Evolutionary conservation across 2,329 filamentous ascomycete species (phyloP).

Genomic region (Colletotrichum tropicicola): DNA sequence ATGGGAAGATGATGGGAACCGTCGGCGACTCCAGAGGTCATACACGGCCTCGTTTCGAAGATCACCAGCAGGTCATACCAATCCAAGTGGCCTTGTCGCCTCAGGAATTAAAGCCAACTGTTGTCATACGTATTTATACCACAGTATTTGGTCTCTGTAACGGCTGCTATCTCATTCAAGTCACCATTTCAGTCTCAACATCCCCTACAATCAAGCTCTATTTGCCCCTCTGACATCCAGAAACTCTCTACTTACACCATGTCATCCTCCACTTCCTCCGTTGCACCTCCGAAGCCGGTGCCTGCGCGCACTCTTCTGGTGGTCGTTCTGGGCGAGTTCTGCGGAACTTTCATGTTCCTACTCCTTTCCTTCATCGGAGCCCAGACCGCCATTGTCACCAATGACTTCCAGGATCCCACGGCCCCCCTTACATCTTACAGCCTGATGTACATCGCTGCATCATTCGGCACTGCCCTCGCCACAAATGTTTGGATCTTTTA

Average conservation of each 20-base stretch:
- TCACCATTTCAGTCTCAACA: too few relatives aligned
- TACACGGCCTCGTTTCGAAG: too few relatives aligned
- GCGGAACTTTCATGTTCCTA: slow-evolving; percentile 63
- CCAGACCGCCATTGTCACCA: slow-evolving; percentile 47
- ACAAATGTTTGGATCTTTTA: slow-evolving; percentile 67
- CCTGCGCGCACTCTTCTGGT: slow-evolving; percentile 44
- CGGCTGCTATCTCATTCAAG: too few relatives aligned
- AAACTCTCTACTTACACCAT: neutral
- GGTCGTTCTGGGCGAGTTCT: slow-evolving; percentile 57
- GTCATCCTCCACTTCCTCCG: neutral
- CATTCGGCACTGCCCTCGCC: slow-evolving; percentile 58
- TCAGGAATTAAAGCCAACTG: too few relatives aligned
- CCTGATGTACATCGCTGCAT: slow-evolving; percentile 53
- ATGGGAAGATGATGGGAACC: too few relatives aligned
- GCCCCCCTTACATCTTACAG: slow-evolving; percentile 35
- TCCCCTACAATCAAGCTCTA: neutral
- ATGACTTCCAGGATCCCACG: slow-evolving; percentile 29
- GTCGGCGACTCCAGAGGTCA: too few relatives aligned
- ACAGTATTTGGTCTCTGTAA: too few relatives aligned
- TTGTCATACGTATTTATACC: too few relatives aligned
- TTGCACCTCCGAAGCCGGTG: neutral
- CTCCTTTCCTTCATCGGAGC: slow-evolving; percentile 51
- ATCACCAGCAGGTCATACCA: too few relatives aligned
- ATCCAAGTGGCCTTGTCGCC: too few relatives aligned
- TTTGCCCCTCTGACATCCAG: neutral